phyloP scores from a whole-genome alignment of 345 rosid species.

The Lepidium sativum region DNA sequence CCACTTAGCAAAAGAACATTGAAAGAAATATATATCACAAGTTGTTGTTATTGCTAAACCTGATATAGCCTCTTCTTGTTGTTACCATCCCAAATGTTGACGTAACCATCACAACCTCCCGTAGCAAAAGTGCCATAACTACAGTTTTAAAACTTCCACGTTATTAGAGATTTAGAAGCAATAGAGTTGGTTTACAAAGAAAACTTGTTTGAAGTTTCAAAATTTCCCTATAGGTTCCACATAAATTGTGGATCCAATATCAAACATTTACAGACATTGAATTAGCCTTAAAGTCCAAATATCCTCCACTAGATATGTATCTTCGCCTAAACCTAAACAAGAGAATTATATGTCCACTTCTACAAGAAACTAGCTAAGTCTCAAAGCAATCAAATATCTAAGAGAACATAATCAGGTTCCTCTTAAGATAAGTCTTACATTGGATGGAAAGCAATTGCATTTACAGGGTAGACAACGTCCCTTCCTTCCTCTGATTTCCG shows the following conservation, averaged over 20 bases:
- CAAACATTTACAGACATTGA: background rate
- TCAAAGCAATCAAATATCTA: background rate
- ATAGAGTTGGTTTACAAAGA: background rate
- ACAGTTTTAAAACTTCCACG: slow-evolving; percentile 15
- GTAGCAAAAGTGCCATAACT: slow-evolving; percentile 98
- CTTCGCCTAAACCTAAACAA: background rate
- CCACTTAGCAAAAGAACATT: background rate
- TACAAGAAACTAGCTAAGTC: background rate
- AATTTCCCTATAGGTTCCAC: background rate
- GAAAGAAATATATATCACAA: background rate
- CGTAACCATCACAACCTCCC: slow-evolving; percentile 97
- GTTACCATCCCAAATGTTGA: slow-evolving; percentile 94
- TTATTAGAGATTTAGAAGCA: slow-evolving; percentile 4
- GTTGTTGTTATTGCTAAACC: slow-evolving; percentile 28
- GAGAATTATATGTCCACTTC: background rate
- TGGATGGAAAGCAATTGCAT: slow-evolving; percentile 94
- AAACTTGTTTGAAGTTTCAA: background rate
- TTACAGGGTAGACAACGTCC: slow-evolving; percentile 91
- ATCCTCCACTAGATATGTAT: background rate
- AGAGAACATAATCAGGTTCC: background rate
- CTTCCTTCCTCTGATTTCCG: slow-evolving; percentile 91
- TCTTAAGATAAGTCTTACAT: slow-evolving; percentile 47
- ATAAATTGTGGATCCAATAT: background rate
- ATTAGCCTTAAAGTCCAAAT: background rate
- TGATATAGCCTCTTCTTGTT: slow-evolving; percentile 95